A percentile compares a stretch with the other conserved stretches of the same genome.
phyloP scores from a whole-genome alignment of 1,284 basidiomycete species.

The Stereum hirsutum region DNA sequence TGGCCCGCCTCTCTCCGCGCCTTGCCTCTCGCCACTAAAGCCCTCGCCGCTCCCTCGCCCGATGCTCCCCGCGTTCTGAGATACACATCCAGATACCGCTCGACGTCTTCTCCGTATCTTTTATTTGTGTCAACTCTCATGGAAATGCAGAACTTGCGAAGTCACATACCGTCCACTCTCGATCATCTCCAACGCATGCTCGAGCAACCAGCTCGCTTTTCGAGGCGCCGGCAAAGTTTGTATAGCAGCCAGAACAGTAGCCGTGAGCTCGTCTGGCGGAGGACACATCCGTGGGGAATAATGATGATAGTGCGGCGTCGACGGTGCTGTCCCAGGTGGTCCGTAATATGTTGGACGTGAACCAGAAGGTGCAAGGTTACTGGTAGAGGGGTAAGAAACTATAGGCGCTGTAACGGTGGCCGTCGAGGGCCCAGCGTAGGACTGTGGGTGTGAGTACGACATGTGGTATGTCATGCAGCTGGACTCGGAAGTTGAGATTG shows the following conservation, averaged over 20 bases:
- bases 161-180: constrained; percentile 32
- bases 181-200: constrained; percentile 46
- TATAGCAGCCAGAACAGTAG: constrained; percentile 44
- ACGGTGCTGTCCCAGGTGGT: too few species aligned
- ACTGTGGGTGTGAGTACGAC: too few species aligned
- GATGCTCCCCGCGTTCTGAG: constrained; percentile 47
- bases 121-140: constrained; percentile 1
- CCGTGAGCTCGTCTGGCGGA: constrained; percentile 44
- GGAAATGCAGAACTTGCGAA: background rate
- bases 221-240: constrained; percentile 34
- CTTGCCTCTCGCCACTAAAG: constrained; percentile 46
- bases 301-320: too few species aligned
- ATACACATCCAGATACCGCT: constrained; percentile 56
- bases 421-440: too few species aligned
- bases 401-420: too few species aligned
- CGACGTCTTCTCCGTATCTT: constrained; percentile 55
- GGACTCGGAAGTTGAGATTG: too few species aligned
- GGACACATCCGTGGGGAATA: background rate
- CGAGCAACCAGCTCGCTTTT: constrained; percentile 53
- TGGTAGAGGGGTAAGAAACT: too few species aligned
- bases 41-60: constrained; percentile 38
- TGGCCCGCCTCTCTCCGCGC: constrained; percentile 48
- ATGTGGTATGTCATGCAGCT: too few species aligned
- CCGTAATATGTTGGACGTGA: too few species aligned
- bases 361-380: too few species aligned